phyloP scores from a whole-genome alignment of 768 basidiomycete species.

The Suillus decipiens region DNA sequence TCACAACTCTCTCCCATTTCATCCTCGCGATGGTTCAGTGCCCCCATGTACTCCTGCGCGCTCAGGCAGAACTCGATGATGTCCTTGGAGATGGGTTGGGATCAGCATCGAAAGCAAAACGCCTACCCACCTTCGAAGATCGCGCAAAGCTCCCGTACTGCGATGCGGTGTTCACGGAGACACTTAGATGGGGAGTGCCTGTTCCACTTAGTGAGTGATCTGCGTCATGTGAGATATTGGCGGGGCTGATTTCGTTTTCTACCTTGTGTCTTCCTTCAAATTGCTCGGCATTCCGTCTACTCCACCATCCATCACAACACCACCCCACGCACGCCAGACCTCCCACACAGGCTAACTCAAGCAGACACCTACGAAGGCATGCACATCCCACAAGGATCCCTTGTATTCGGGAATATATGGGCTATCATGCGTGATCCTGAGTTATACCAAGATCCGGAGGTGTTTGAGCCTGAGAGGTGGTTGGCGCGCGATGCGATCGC shows the following conservation, averaged over 20 bases:
- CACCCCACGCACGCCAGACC: constrained; percentile 36
- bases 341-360: constrained; percentile 66
- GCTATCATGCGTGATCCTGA: constrained; percentile 46
- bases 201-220: constrained; percentile 54
- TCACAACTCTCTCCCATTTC: constrained; percentile 57
- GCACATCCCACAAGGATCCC: constrained; percentile 63
- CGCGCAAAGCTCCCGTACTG: constrained; percentile 56
- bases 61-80: constrained; percentile 65
- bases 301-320: not conserved
- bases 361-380: constrained; percentile 63
- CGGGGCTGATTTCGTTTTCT: no score
- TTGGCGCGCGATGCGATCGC: not conserved
- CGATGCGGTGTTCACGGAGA: constrained; percentile 57
- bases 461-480: not conserved
- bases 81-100: constrained; percentile 40
- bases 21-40: constrained; percentile 66
- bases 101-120: constrained; percentile 28
- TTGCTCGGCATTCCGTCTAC: not conserved
- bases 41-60: constrained; percentile 56
- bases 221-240: no score
- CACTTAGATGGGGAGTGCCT: constrained; percentile 55
- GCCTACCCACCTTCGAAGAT: constrained; percentile 64
- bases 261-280: no score
- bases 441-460: constrained; percentile 36
- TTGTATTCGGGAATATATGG: constrained; percentile 69